These are phyloP conservation scores for Clathrus columnatus DNA, from an alignment of 768 basidiomycete genomes.

Conservation along the genomic window DNA sequence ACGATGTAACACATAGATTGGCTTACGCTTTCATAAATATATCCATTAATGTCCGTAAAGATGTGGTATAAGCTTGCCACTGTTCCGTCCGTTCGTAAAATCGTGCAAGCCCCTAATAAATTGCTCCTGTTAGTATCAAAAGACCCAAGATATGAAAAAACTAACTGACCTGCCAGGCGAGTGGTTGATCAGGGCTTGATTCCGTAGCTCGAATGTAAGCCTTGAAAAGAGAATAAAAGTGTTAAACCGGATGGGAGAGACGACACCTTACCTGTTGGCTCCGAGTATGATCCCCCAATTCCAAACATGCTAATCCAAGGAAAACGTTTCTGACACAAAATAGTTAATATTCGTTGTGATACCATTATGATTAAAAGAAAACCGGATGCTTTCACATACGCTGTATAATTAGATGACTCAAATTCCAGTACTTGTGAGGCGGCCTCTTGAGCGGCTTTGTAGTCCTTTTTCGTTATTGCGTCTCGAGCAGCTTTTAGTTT, in stretches of 20 bases:
- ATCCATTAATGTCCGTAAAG: conserved; percentile 48
- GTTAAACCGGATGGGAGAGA: background rate
- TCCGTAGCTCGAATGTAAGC: conserved; percentile 71
- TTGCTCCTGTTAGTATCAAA: conserved; percentile 10
- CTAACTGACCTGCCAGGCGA: conserved; percentile 75
- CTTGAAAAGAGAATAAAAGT: conserved; percentile 29
- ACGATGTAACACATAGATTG: conserved; percentile 16
- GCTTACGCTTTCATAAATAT: conserved; percentile 49
- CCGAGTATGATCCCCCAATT: conserved; percentile 58
- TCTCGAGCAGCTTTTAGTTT: conserved; percentile 79
- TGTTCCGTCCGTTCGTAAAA: conserved; percentile 57
- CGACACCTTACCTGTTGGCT: conserved; percentile 78
- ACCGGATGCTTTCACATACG: conserved; percentile 57
- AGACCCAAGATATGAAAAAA: background rate
- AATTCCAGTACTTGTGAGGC: conserved; percentile 58
- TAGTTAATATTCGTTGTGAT: background rate
- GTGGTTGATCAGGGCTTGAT: conserved; percentile 53
- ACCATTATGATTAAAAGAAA: background rate
- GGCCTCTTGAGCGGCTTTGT: conserved; percentile 53
- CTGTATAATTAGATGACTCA: conserved; percentile 80
- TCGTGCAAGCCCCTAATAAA: conserved; percentile 57
- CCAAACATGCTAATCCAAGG: conserved; percentile 68
- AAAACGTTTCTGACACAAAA: conserved; percentile 63
- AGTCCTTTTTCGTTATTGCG: conserved; percentile 68
- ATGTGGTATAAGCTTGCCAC: conserved; percentile 49